Conservation (phyloP, 148 eudicot genomes). For the Chenopodium formosanum region DNA sequence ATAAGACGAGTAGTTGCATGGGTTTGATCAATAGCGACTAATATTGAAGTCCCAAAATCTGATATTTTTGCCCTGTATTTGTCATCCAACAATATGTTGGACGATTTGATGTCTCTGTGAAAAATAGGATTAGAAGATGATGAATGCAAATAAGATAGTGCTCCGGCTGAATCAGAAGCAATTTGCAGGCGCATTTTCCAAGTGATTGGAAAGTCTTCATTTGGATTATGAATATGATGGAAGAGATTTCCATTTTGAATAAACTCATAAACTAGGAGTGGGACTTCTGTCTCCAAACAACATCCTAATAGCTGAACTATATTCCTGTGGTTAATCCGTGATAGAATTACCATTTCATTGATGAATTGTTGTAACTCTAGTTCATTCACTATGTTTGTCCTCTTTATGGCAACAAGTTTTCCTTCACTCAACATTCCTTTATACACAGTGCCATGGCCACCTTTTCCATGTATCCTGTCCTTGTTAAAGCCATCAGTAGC, state of each 20-base stretch:
- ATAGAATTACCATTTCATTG: conserved; percentile 38
- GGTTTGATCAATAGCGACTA: conserved; percentile 33
- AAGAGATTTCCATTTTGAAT: conserved; percentile 32
- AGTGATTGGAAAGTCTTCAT: conserved; percentile 34
- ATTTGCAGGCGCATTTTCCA: conserved; percentile 41
- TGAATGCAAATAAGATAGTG: conserved; percentile 37
- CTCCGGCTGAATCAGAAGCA: conserved; percentile 35
- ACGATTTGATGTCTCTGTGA: conserved; percentile 44
- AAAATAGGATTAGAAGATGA: conserved; percentile 26
- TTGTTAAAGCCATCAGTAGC: conserved; percentile 37
- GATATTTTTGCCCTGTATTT: conserved; percentile 33
- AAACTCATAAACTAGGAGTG: conserved; percentile 38
- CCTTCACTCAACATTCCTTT: conserved; percentile 44
- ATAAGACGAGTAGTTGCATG: conserved; percentile 38
- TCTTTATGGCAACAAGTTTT: conserved; percentile 39
- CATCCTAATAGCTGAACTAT: conserved; percentile 36
- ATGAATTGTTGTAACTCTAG: conserved; percentile 30
- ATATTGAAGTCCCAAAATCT: conserved; percentile 42
- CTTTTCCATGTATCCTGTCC: conserved; percentile 37
- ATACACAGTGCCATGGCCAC: conserved; percentile 44
- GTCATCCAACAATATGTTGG: conserved; percentile 40
- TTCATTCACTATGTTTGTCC: conserved; percentile 27
- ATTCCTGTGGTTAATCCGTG: conserved; percentile 41
- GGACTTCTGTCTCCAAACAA: conserved; percentile 35
- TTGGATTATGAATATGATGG: conserved; percentile 30